Evolutionary conservation across 176 grass and related monocot genomes (phyloP).

Genomic region (Hsuehochloa calcarea): DNA sequence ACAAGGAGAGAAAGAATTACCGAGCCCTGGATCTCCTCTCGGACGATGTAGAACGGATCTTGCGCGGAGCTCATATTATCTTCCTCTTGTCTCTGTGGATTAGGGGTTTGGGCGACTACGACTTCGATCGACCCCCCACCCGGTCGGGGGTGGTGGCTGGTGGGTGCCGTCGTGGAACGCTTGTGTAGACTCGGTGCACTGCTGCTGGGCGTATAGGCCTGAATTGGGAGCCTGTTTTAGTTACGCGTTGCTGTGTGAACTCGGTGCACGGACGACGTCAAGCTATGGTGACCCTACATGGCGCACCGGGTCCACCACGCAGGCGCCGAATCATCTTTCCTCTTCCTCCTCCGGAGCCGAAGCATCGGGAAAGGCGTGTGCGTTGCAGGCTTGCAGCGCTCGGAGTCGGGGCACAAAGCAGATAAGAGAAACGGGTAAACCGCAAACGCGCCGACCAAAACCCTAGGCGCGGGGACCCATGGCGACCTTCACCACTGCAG

Average conservation of each 20-base stretch:
- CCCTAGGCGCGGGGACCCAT: slow-evolving; percentile 24
- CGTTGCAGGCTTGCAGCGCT: no score
- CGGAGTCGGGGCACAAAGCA: neutral
- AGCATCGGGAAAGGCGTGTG: no score
- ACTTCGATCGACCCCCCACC: no score
- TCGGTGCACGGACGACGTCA: neutral
- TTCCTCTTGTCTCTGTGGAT: neutral
- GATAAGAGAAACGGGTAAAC: slow-evolving; percentile 30
- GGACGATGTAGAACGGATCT: slow-evolving; percentile 63
- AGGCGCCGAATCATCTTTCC: neutral
- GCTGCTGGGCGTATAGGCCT: no score
- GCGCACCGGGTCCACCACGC: neutral
- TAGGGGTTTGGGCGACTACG: neutral
- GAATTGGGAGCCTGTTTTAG: no score
- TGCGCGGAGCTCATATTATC: slow-evolving; percentile 46
- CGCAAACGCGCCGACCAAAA: slow-evolving; percentile 20
- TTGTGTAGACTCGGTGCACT: neutral
- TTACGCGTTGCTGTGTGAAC: neutral
- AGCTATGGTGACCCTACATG: neutral
- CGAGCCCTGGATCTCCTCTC: slow-evolving; percentile 61
- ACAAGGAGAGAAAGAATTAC: slow-evolving; percentile 1
- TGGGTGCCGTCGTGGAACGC: neutral
- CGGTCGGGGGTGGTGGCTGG: neutral
- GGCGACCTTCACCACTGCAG: slow-evolving; percentile 32
- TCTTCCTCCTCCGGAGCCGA: neutral